phyloP scores from a whole-genome alignment of 2,329 filamentous ascomycete species.

The Pestalotiopsis sp. region DNA sequence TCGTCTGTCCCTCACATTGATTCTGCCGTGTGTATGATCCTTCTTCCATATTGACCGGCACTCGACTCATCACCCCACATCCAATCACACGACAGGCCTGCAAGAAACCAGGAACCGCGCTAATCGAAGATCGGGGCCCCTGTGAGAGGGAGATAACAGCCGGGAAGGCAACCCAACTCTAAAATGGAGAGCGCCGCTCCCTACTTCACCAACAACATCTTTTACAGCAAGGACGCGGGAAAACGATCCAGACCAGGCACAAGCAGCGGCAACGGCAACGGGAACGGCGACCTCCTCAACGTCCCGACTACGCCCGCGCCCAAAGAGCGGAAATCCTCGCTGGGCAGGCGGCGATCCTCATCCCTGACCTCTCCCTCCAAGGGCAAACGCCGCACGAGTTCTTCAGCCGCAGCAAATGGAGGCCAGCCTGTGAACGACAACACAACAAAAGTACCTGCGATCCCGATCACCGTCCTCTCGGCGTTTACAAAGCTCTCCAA shows the following conservation, averaged over 20 bases:
- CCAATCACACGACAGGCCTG: conserved; percentile 1
- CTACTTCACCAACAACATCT: conserved; percentile 28
- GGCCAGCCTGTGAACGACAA: conserved; percentile 44
- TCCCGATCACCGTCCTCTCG: conserved; percentile 56
- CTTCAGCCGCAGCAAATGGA: conserved; percentile 40
- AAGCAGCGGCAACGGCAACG: conserved; percentile 37
- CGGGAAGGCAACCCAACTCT: not conserved
- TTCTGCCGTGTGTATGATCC: not conserved
- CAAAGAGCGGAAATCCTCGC: conserved; percentile 55
- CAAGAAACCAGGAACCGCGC: conserved; percentile 4
- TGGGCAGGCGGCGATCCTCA: conserved; percentile 49
- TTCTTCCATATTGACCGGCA: not conserved
- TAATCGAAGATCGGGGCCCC: conserved; percentile 10
- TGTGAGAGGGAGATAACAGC: conserved; percentile 4
- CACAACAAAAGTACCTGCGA: conserved; percentile 48
- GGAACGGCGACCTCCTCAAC: conserved; percentile 24
- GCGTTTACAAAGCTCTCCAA: conserved; percentile 46
- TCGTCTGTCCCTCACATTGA: not conserved
- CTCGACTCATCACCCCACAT: conserved; percentile 1
- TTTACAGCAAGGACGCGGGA: conserved; percentile 20
- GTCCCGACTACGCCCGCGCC: conserved; percentile 26
- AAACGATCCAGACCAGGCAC: conserved; percentile 37
- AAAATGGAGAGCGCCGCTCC: conserved; percentile 18
- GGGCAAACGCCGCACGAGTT: conserved; percentile 43
- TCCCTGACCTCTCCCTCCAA: conserved; percentile 48